Evolutionary conservation across 805 yeast species (phyloP), one percentile per base, ranked within the genome.

Genomic region (Diddensiella santjacobensis): DNA sequence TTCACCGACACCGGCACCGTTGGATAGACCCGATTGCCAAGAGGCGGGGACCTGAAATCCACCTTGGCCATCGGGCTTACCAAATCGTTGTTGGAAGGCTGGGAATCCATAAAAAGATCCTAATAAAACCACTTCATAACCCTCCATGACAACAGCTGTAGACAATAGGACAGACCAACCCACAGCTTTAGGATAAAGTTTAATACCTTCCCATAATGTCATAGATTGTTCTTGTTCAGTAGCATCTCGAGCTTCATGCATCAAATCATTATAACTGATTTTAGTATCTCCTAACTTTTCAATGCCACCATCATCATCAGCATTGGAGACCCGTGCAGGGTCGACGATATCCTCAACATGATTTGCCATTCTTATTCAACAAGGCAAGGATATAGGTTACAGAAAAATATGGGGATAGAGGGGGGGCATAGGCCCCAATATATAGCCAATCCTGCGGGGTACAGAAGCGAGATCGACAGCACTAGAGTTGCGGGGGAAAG

Each of bases 111-210:
- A 75, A 57, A 76, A 70, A 3, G 71, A 62, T 29, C 60, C 55
- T 42, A 75, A 59, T 37, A 74, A 61, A 41, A 62, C 63, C 17
- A 65, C 59, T 54, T 75, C 79, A 60, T 71, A 75, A 20, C 79
- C 79, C 52, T 73, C 79, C 78, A 74, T 74, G 43, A 75, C 56
- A 50, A 75, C 60, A 24, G 75, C 70, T 2, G 70, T 54, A 2
- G 77, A 71, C 35, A 75, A 58, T 23, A 73, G 58, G 15, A 72
- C 51, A 2, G 78, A 71, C 79, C 79, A 75, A 44, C 62, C 56
- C 3, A 67, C 70, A 18, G 48, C 48, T 17, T 51, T 51, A 15
- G 77, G 76, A 55, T 72, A 71, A 18, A 64, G 61, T 50, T 57
- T 65, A 33, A 73, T 30, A 22, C 72, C 75, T 42, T 68, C 64